phyloP scores from a whole-genome alignment of 495 filamentous ascomycete genomes.

The Elaphomyces granulatus region DNA sequence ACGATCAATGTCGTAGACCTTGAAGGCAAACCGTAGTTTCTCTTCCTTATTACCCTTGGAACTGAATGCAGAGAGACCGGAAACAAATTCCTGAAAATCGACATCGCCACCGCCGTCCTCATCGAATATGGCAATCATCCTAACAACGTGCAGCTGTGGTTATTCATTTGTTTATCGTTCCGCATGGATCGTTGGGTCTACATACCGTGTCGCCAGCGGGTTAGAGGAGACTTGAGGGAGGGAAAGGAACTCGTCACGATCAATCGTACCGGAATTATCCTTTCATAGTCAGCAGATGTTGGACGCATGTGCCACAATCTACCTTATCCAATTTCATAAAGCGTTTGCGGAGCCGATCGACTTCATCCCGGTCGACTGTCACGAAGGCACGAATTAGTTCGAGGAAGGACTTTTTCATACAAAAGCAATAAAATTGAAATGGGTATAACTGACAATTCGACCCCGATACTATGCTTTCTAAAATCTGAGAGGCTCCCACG shows the following conservation, averaged over 20 bases:
- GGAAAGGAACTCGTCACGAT: slow-evolving; percentile 95
- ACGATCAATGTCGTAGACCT: slow-evolving; percentile 98
- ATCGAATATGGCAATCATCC: slow-evolving; percentile 99
- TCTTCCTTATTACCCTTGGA: slow-evolving; percentile 98
- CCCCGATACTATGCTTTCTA: slow-evolving; percentile 90
- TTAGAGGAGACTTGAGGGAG: slow-evolving; percentile 97
- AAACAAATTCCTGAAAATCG: slow-evolving; percentile 99
- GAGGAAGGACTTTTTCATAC: background rate
- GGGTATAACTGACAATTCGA: slow-evolving; percentile 69
- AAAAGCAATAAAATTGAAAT: background rate
- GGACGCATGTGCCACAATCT: slow-evolving; percentile 1
- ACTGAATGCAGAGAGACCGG: slow-evolving; percentile 85
- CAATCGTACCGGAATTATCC: slow-evolving; percentile 96
- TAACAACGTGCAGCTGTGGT: slow-evolving; percentile 15
- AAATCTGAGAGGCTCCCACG: slow-evolving; percentile 75
- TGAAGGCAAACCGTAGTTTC: slow-evolving; percentile 95
- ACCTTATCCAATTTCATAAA: slow-evolving; percentile 99
- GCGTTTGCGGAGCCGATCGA: slow-evolving; percentile 84
- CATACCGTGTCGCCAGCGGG: slow-evolving; percentile 81
- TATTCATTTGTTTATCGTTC: background rate
- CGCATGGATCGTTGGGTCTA: background rate
- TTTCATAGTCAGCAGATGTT: slow-evolving; percentile 22
- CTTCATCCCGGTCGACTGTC: slow-evolving; percentile 89
- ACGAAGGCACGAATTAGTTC: slow-evolving; percentile 10
- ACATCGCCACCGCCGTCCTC: slow-evolving; percentile 97